Base-by-base conservation (phyloP, 2,329 filamentous ascomycete species). In the Xylaria hypoxylon region DNA sequence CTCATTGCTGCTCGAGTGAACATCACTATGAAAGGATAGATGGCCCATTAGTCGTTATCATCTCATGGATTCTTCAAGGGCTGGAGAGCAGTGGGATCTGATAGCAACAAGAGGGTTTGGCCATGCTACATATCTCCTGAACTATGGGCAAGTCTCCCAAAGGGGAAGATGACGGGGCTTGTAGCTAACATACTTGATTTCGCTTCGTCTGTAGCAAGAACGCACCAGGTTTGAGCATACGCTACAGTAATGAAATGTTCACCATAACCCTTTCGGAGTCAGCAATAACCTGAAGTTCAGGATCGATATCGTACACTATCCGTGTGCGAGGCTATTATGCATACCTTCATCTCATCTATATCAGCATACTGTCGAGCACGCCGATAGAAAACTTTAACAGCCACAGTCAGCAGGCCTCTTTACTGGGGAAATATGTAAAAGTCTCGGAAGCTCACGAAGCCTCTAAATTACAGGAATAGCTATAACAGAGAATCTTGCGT, bases 1-100 rank as follows among this genome's bases (percentile, higher is more conserved):
- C 92, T 97, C 82, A 97, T 88, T 83, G 93, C 94, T 1, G 94
- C 92, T 66, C 94, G 85, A 0, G 93, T 94, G 74, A 97, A 97
- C 72, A 90, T 88, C 85, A 97, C 67, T 69, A 51, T 19, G 17
- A 11, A 44, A 13, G 47, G 40, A 31, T 31, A 35, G 38, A 17
- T 2, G 1, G 8, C 4, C 2, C 10, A 38, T 68, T 44, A 68
- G 59, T 48, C 15, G 4, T 35, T 40, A 4, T n/a, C 15, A 15
- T 48, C 19, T 19, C 26, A n/a, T 22, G 19, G 3, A 13, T 45
- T 33, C 22, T 17, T 11, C 3, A 51, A 28, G 10, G 1, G 35
- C 2, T 10, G 17, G 2, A 50, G 53, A 58, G 17, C 2, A 24
- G 33, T 38, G 3, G 38, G n/a, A 11, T 26, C 7, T 50, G 17